Evolutionary conservation across 2,329 filamentous ascomycete genomes (phyloP).

Genomic region (Sclerotiophoma versabilis): DNA sequence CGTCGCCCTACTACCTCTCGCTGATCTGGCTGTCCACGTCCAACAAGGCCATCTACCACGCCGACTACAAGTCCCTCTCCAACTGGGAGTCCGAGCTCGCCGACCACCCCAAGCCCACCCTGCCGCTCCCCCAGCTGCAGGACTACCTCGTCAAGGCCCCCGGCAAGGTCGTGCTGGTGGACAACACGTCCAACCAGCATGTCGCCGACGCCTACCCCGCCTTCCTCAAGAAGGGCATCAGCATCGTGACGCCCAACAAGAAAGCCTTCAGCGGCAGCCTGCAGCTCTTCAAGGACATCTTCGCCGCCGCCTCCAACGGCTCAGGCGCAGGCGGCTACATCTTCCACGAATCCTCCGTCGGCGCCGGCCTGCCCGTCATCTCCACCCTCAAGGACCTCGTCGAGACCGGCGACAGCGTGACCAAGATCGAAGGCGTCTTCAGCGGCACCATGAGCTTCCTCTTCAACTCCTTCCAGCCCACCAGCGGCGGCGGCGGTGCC

Average conservation of each 20-base stretch:
- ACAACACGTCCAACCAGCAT: slow-evolving; percentile 93
- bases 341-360: slow-evolving; percentile 95
- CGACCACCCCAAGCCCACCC: slow-evolving; percentile 68
- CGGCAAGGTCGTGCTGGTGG: slow-evolving; percentile 81
- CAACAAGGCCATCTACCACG: slow-evolving; percentile 79
- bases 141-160: slow-evolving; percentile 81
- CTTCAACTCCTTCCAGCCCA: slow-evolving; percentile 95
- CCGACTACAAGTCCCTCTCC: slow-evolving; percentile 72
- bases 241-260: slow-evolving; percentile 96
- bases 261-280: slow-evolving; percentile 90
- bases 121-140: slow-evolving; percentile 73
- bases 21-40: slow-evolving; percentile 88
- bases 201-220: slow-evolving; percentile 83
- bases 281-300: slow-evolving; percentile 86
- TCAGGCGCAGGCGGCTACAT: slow-evolving; percentile 73
- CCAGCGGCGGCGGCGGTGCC: slow-evolving; percentile 74
- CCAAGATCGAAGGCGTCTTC: slow-evolving; percentile 95
- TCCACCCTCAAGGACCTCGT: slow-evolving; percentile 94
- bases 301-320: slow-evolving; percentile 72
- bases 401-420: slow-evolving; percentile 89
- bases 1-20: slow-evolving; percentile 72
- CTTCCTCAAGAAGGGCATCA: slow-evolving; percentile 82
- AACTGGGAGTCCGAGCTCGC: slow-evolving; percentile 68
- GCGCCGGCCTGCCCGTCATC: slow-evolving; percentile 90
- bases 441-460: slow-evolving; percentile 97